These are phyloP conservation scores for Sphagnum fallax DNA, from an alignment of 228 moss, liverwort and hornwort species.

Conservation along the genomic window DNA sequence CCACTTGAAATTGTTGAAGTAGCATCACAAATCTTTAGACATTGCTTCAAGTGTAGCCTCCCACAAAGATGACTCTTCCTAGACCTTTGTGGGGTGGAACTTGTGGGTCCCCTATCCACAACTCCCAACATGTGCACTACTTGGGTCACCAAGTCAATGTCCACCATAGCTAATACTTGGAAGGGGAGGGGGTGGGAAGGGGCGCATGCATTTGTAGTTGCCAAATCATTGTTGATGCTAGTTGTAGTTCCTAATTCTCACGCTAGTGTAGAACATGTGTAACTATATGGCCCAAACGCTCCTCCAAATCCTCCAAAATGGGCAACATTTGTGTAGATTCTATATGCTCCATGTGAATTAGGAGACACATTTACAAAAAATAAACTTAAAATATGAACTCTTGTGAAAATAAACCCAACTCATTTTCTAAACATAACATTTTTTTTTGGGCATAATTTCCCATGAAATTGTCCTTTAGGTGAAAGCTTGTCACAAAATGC, in stretches of 20 bases:
- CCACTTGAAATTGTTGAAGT: slow-evolving; percentile 90
- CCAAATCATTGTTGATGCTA: slow-evolving; percentile 65
- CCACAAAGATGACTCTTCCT: slow-evolving; percentile 84
- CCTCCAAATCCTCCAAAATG: slow-evolving; percentile 85
- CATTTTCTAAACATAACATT: no score
- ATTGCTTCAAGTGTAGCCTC: slow-evolving; percentile 86
- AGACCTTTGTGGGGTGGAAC: slow-evolving; percentile 67
- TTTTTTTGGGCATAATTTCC: no score
- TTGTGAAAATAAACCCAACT: no score
- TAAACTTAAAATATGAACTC: no score
- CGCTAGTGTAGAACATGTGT: slow-evolving; percentile 65
- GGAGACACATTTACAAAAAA: no score
- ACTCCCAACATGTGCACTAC: slow-evolving; percentile 46
- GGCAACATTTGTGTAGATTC: slow-evolving; percentile 72
- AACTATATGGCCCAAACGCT: slow-evolving; percentile 75
- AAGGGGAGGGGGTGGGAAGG: slow-evolving; percentile 44
- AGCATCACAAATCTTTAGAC: slow-evolving; percentile 79
- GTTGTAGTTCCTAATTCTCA: slow-evolving; percentile 57
- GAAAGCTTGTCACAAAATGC: no score
- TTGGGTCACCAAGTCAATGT: slow-evolving; percentile 70
- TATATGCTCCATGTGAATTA: slow-evolving; percentile 52
- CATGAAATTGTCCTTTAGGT: no score
- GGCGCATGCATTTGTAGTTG: slow-evolving; percentile 44
- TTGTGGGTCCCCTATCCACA: slow-evolving; percentile 43
- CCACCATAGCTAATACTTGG: slow-evolving; percentile 69